phyloP scores from a whole-genome alignment of 257 asterid genomes.

The Solanum arcanum region DNA sequence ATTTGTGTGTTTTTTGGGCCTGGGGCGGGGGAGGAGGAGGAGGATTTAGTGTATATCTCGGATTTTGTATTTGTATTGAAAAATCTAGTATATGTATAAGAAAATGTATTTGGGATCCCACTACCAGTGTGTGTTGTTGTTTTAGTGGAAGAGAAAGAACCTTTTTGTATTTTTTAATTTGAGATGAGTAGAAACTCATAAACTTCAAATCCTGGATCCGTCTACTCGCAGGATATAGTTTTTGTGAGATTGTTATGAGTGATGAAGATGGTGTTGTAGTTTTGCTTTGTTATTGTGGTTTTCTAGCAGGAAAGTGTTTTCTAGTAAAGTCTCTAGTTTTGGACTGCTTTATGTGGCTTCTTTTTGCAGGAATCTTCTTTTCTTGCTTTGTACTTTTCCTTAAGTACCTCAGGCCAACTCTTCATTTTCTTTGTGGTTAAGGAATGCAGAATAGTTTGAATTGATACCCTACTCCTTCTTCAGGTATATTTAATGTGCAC shows the following conservation, averaged over 20 bases:
- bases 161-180: not conserved
- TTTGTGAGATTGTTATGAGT: not conserved
- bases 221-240: not conserved
- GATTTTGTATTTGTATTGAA: not conserved
- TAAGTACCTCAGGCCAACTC: conserved; percentile 2
- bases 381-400: conserved; percentile 71
- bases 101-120: not conserved
- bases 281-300: not conserved
- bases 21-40: not conserved
- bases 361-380: conserved; percentile 72
- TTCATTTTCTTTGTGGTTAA: conserved; percentile 47
- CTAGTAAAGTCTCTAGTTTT: conserved; percentile 21
- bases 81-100: not conserved
- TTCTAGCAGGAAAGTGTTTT: conserved; percentile 19
- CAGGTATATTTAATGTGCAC: conserved; percentile 1
- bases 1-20: not conserved
- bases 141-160: not conserved
- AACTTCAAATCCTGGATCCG: not conserved
- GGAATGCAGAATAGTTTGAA: conserved; percentile 25
- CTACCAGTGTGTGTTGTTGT: not conserved
- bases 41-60: not conserved
- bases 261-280: not conserved
- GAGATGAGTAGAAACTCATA: not conserved
- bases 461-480: conserved; percentile 6
- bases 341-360: conserved; percentile 33